Evolutionary conservation across 805 yeast species (phyloP).

Genomic region (Candida pseudoglaebosa): DNA sequence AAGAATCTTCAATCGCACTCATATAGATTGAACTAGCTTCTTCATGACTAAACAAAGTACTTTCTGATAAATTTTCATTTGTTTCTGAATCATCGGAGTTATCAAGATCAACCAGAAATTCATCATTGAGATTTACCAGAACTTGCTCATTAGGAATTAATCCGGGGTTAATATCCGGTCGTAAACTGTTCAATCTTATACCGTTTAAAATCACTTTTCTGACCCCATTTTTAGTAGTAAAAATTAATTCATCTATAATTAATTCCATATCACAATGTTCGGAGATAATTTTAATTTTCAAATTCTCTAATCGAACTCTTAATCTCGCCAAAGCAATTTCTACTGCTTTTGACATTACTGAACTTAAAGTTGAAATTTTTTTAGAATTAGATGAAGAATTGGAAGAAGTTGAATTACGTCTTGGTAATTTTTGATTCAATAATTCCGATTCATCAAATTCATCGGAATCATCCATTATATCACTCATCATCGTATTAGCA

Average conservation of each 20-base stretch:
- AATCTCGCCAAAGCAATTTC: slow-evolving; percentile 65
- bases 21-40: slow-evolving; percentile 71
- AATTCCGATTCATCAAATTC: slow-evolving; percentile 6
- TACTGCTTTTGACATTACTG: slow-evolving; percentile 59
- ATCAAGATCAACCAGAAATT: slow-evolving; percentile 9
- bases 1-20: slow-evolving; percentile 69
- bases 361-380: slow-evolving; percentile 42
- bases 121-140: too few species aligned
- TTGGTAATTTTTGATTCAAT: not conserved
- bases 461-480: slow-evolving; percentile 17
- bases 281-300: slow-evolving; percentile 46
- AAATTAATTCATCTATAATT: slow-evolving; percentile 24
- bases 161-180: slow-evolving; percentile 37
- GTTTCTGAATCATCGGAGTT: slow-evolving; percentile 28
- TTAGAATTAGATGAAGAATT: slow-evolving; percentile 16
- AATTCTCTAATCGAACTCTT: slow-evolving; percentile 44
- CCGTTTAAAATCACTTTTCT: slow-evolving; percentile 40
- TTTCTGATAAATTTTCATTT: slow-evolving; percentile 47
- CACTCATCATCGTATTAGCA: slow-evolving; percentile 54
- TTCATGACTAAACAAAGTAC: slow-evolving; percentile 63
- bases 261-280: slow-evolving; percentile 38
- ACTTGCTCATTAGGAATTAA: slow-evolving; percentile 10
- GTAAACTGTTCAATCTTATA: slow-evolving; percentile 34
- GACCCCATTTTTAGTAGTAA: slow-evolving; percentile 44
- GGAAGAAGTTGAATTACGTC: slow-evolving; percentile 8